Percentiles rank a stretch among this genome's conserved stretches.
Conservation (phyloP, 2,329 filamentous ascomycete genomes). For the Fusarium palustre region DNA sequence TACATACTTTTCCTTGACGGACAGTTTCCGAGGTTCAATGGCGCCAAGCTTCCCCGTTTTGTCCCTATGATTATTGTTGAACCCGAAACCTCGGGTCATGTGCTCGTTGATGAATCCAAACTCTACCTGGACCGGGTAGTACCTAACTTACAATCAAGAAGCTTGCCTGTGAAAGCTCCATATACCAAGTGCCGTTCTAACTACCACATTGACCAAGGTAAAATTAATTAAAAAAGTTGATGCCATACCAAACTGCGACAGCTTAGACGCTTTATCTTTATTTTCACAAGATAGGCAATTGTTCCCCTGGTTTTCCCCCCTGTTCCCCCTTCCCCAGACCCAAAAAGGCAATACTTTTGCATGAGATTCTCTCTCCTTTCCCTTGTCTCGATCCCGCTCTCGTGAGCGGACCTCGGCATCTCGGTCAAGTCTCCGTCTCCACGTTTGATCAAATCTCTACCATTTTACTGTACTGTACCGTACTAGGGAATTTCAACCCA, state of each 20-base stretch:
- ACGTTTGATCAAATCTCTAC: conserved; percentile 27
- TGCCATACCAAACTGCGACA: background rate
- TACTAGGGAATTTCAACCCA: conserved; percentile 5
- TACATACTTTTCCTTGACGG: conserved; percentile 14
- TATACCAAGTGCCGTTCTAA: background rate
- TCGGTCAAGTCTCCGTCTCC: conserved; percentile 47
- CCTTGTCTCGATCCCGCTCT: conserved; percentile 22
- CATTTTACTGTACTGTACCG: background rate
- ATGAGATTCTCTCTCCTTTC: conserved; percentile 6
- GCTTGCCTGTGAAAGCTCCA: background rate
- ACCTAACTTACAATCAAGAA: background rate
- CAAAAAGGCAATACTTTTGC: conserved; percentile 30
- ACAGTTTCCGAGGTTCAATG: conserved; percentile 35
- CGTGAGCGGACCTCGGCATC: conserved; percentile 49
- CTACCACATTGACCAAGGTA: background rate
- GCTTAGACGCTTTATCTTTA: background rate
- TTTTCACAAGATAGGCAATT: conserved; percentile 2
- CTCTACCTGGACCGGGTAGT: background rate
- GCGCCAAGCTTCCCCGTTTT: conserved; percentile 25
- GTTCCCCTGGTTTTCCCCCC: background rate
- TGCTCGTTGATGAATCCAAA: conserved; percentile 18
- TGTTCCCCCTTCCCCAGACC: conserved; percentile 1
- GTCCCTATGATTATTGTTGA: background rate
- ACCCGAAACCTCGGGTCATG: conserved; percentile 32
- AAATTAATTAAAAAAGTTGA: background rate